Evolutionary conservation across 2,329 filamentous ascomycete genomes (phyloP), one percentile per base, ranked within the genome.

Genomic region (Exophiala mesophila): DNA sequence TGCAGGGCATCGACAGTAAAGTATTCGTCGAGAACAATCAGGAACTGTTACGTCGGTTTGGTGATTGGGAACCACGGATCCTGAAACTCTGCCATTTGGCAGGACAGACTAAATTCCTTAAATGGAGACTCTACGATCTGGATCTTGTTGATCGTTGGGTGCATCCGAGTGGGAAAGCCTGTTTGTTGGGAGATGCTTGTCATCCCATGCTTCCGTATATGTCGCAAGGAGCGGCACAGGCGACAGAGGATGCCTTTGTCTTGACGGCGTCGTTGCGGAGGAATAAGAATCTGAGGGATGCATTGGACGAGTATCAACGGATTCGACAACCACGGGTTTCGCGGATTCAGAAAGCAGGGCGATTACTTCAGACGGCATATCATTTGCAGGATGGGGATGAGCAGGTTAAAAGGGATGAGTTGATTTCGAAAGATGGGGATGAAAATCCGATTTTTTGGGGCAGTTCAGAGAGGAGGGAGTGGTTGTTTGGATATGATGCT

Each of bases 241-340:
- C 65, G 0, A 61, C 68, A 2, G 67, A 71, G 53, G 67, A 70
- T 36, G 67, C 63, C 6, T 62, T 61, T 2, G 60, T 61, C 2
- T 54, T 70, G 0, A 61, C 34, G 32, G 45, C 45, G 3, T 34
- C 42, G 3, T 40, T 54, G 4, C 16, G 39, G 6, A 31, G 49
- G 15, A 47, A 31, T 24, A 30, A 44, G 17, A 34, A 33, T 10
- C 18, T 54, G 6, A 21, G 18, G 3, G 36, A 29, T 2, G 52
- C 52, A 10, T 35, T 54, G 2, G 20, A 38, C 3, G 44, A 37
- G 0, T 83, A 82, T 49, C 76, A 83, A 56, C n/a, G n/a, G n/a
- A n/a, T n/a, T n/a, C n/a, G n/a, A n/a, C n/a, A 35, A 28, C 16
- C 49, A 50, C 15, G 37, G 52, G 19, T 31, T 5, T 44, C 52